phyloP scores from a whole-genome alignment of 441 rosid species.

The Euphorbia celastroides region DNA sequence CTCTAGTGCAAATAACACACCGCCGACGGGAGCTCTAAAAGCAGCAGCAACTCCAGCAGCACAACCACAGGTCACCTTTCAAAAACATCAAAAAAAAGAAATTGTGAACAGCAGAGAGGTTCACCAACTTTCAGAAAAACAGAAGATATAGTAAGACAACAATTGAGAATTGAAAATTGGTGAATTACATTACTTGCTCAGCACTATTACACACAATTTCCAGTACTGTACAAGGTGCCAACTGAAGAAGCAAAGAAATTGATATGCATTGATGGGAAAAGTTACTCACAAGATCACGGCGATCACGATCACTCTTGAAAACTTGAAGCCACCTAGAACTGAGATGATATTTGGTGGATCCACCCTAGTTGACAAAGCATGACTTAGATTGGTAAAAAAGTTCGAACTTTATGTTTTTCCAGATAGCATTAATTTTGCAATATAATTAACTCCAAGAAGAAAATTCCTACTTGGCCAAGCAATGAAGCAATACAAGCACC shows the following conservation, averaged over 20 bases:
- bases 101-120: slow-evolving; percentile 24
- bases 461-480: slow-evolving; percentile 80
- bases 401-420: background rate
- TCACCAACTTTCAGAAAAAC: slow-evolving; percentile 9
- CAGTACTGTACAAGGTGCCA: background rate
- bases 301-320: slow-evolving; percentile 89
- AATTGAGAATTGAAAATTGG: background rate
- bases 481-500: slow-evolving; percentile 98
- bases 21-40: slow-evolving; percentile 99
- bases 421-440: no score
- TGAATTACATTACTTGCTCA: slow-evolving; percentile 2
- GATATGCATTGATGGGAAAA: background rate
- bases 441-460: background rate
- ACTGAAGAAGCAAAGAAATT: background rate
- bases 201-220: background rate
- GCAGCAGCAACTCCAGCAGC: slow-evolving; percentile 99
- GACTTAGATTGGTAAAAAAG: background rate
- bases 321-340: slow-evolving; percentile 91
- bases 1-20: slow-evolving; percentile 93
- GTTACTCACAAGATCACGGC: slow-evolving; percentile 89
- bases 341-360: slow-evolving; percentile 87
- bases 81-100: slow-evolving; percentile 33
- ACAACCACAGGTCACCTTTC: slow-evolving; percentile 99
- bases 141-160: slow-evolving; percentile 2
- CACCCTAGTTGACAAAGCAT: slow-evolving; percentile 54